Conservation (phyloP, 331 rosid species). For the Quercus tomentella region DNA sequence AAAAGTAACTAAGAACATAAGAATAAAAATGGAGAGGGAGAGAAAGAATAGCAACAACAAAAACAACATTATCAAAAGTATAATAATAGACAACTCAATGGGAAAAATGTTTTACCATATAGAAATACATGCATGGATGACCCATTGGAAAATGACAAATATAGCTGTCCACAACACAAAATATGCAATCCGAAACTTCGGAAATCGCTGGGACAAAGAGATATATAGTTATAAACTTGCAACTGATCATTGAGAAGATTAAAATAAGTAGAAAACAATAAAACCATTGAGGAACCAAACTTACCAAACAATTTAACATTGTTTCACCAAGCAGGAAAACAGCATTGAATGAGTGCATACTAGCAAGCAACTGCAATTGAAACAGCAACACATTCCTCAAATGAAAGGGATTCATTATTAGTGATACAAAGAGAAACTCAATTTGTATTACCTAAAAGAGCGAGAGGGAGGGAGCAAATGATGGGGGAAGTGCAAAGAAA, state of each 20-base stretch:
- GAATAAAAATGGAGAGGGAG: neutral
- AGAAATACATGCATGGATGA: conserved; percentile 56
- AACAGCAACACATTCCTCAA: conserved; percentile 22
- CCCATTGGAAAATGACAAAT: conserved; percentile 80
- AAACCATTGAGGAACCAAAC: conserved; percentile 16
- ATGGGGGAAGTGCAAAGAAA: no score
- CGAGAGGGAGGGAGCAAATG: neutral
- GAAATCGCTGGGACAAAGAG: conserved; percentile 65
- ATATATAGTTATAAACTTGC: conserved; percentile 11
- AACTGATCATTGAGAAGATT: neutral
- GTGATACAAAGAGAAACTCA: neutral
- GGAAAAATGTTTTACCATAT: conserved; percentile 43
- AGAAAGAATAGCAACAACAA: neutral
- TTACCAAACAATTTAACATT: conserved; percentile 73
- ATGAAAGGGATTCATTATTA: neutral
- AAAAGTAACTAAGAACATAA: neutral
- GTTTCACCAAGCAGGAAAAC: conserved; percentile 78
- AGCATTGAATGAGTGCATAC: conserved; percentile 77
- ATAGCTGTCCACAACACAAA: conserved; percentile 68
- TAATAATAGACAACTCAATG: neutral
- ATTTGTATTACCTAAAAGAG: neutral
- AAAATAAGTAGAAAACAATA: neutral
- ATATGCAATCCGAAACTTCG: conserved; percentile 76
- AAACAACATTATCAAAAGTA: neutral
- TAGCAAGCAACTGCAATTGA: conserved; percentile 52